These are phyloP conservation scores for Talaromyces sp. DNA, from an alignment of 2,329 filamentous ascomycete genomes.

Conservation along the genomic window DNA sequence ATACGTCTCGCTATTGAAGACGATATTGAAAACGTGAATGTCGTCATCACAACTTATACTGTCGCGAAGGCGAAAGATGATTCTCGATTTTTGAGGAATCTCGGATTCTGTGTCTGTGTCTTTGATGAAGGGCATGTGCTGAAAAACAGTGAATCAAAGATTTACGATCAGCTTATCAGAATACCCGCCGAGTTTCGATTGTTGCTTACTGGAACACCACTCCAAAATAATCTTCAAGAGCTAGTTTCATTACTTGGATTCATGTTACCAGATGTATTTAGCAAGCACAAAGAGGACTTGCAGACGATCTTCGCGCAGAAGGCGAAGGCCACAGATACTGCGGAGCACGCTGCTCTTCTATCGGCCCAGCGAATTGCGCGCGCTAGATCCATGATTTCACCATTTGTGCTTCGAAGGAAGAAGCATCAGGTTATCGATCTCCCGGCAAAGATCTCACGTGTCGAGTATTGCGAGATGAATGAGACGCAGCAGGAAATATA, in stretches of 20 bases:
- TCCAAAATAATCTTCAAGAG: constrained; percentile 95
- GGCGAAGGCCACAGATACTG: constrained; percentile 67
- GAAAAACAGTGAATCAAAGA: constrained; percentile 79
- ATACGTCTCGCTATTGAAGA: constrained; percentile 66
- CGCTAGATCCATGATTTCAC: constrained; percentile 87
- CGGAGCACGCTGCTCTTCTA: constrained; percentile 71
- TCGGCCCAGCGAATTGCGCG: constrained; percentile 82
- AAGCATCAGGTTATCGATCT: constrained; percentile 90
- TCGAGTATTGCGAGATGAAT: constrained; percentile 79
- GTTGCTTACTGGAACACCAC: constrained; percentile 81
- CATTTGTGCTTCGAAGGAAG: constrained; percentile 89
- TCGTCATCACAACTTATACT: constrained; percentile 70
- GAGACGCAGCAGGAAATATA: constrained; percentile 71
- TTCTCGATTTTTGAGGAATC: constrained; percentile 59
- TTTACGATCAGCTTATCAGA: constrained; percentile 73
- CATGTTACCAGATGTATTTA: constrained; percentile 82
- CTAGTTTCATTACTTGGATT: constrained; percentile 89
- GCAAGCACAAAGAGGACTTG: constrained; percentile 72
- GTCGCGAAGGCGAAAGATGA: constrained; percentile 61
- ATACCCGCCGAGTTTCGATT: constrained; percentile 81
- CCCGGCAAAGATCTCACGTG: constrained; percentile 71
- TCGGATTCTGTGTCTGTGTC: constrained; percentile 61
- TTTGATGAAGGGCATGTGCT: constrained; percentile 94
- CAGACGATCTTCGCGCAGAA: constrained; percentile 87
- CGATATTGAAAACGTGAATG: constrained; percentile 62